Evolutionary conservation across 192 early-diverging fungal species (phyloP), one percentile per base, ranked within the genome.

Genomic region (Tieghemiomyces parasiticus): DNA sequence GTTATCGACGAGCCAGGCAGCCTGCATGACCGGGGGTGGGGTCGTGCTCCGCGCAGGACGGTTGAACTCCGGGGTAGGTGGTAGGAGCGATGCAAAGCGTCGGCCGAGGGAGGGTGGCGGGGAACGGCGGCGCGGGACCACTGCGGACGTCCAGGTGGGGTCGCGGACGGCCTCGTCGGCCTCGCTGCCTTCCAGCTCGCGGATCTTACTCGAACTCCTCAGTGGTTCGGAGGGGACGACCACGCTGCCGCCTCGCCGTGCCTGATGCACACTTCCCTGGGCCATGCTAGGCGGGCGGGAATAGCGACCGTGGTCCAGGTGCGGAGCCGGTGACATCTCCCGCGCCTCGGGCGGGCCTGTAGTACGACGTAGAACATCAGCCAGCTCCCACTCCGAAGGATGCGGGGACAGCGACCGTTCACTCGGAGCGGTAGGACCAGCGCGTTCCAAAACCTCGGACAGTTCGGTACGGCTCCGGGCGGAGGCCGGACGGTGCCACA

Each of bases 41-140:
- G 31, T 56, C 29, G 31, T 13, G 34, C 54, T 56, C 13, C 54
- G 54, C 31, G 54, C 16, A 3, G 13, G 16, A 34, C 12, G 32
- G 3, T 26, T 24, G 32, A 35, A 35, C 2, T 16, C 29, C 8
- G 54, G 31, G 2, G 9, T 22, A 29, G 54, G 54, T 1, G 54
- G 32, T 14, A 34, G 31, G 1, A 31, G 32, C 20, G 54, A 56
- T 14, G 16, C 54, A 10, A n/a, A 35, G 1, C 54, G 28, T 14
- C 54, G 54, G 29, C 54, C 34, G 19, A 56, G 54, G 24, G 54
- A 34, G 20, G 54, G 54, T 12, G 54, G 54, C 2, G 54, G 54
- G 32, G 54, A 56, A 14, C 29, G 28, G 34, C 54, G 29, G 20
- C 54, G 54, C 13, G 32, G 16, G 31, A 34, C 29, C 9, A 56